phyloP scores from a whole-genome alignment of 2,329 filamentous ascomycete species.

The Cadophora sp. region DNA sequence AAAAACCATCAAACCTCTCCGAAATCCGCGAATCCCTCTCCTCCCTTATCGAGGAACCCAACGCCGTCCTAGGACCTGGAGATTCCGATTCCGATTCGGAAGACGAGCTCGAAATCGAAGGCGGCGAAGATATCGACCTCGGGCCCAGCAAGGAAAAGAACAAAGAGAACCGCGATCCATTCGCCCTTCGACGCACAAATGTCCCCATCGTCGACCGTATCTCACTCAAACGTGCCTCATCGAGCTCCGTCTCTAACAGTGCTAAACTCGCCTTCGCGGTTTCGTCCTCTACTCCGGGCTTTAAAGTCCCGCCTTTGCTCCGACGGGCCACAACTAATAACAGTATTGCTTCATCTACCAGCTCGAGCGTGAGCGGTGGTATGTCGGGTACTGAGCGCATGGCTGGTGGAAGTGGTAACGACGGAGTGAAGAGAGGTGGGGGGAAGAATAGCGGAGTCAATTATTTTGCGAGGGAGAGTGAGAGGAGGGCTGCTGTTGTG shows the following conservation, averaged over 20 bases:
- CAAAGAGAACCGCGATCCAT: conserved; percentile 44
- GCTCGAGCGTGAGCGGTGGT: conserved; percentile 36
- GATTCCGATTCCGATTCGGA: conserved; percentile 61
- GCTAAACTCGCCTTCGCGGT: conserved; percentile 64
- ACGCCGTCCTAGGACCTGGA: conserved; percentile 52
- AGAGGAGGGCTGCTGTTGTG: conserved; percentile 59
- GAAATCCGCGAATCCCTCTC: conserved; percentile 87
- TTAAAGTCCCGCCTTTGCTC: conserved; percentile 75
- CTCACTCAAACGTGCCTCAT: conserved; percentile 66
- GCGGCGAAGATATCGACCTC: conserved; percentile 52
- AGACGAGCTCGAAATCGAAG: conserved; percentile 58
- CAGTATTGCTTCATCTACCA: conserved; percentile 47
- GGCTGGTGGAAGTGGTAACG: conserved; percentile 52
- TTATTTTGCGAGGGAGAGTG: conserved; percentile 65
- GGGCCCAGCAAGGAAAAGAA: conserved; percentile 36
- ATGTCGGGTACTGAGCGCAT: conserved; percentile 40
- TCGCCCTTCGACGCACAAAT: conserved; percentile 47
- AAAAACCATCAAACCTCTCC: conserved; percentile 75
- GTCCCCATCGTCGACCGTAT: conserved; percentile 74
- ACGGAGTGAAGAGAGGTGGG: conserved; percentile 63
- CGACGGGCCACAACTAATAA: conserved; percentile 75
- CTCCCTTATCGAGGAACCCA: conserved; percentile 78
- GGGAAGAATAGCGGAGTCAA: conserved; percentile 66
- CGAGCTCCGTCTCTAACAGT: conserved; percentile 44
- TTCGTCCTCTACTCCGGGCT: conserved; percentile 50